Conservation (phyloP, 768 basidiomycete species). For the Tephrocybe sp. region DNA sequence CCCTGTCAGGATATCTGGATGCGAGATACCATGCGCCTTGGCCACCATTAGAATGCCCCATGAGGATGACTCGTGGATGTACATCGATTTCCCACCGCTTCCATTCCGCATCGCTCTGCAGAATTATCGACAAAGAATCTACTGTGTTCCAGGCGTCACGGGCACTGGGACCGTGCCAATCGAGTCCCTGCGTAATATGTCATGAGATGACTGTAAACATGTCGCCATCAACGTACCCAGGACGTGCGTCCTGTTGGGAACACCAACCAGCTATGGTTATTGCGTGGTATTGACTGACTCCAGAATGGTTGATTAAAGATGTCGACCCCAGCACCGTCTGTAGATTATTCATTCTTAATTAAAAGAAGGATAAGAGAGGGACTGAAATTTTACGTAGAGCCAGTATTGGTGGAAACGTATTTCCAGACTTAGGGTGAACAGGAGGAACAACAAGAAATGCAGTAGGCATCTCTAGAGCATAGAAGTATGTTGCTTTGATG, state of each 20-base stretch:
- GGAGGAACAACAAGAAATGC: slow-evolving; percentile 61
- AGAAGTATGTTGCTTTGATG: slow-evolving; percentile 61
- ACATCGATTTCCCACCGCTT: slow-evolving; percentile 34
- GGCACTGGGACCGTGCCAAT: slow-evolving; percentile 89
- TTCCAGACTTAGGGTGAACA: slow-evolving; percentile 22
- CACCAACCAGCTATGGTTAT: slow-evolving; percentile 68
- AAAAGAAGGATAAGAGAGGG: background rate
- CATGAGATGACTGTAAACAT: background rate
- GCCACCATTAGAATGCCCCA: slow-evolving; percentile 93
- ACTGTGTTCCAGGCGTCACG: slow-evolving; percentile 65
- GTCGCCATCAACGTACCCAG: slow-evolving; percentile 52
- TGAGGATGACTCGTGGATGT: slow-evolving; percentile 51
- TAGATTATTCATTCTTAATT: background rate
- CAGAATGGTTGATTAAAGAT: slow-evolving; percentile 54
- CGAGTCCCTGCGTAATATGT: slow-evolving; percentile 58
- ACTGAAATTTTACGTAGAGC: slow-evolving; percentile 53
- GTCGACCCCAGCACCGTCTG: slow-evolving; percentile 89
- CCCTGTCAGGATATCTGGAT: slow-evolving; percentile 72
- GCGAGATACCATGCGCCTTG: slow-evolving; percentile 86
- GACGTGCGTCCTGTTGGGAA: slow-evolving; percentile 81
- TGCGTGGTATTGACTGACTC: slow-evolving; percentile 58
- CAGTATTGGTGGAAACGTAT: slow-evolving; percentile 48
- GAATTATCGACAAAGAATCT: slow-evolving; percentile 49
- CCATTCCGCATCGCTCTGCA: slow-evolving; percentile 36
- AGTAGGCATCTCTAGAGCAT: slow-evolving; percentile 50